Evolutionary conservation across 768 basidiomycete genomes (phyloP).

Genomic region (Tephrocybe sp.): DNA sequence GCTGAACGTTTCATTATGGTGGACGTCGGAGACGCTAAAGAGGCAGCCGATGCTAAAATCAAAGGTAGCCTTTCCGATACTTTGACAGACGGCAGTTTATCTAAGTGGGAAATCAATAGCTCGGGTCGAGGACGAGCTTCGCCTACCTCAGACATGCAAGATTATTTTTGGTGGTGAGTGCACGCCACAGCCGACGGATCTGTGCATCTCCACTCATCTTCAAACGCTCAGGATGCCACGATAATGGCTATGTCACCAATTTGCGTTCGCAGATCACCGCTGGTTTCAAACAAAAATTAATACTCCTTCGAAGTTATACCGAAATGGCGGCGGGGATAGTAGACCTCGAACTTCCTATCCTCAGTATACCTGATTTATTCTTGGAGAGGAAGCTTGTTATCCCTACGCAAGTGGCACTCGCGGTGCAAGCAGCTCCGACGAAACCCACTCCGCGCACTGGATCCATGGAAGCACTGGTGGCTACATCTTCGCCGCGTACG

Average conservation of each 20-base stretch:
- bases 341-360: constrained; percentile 51
- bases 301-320: constrained; percentile 60
- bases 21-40: constrained; percentile 69
- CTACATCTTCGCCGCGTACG: constrained; percentile 6
- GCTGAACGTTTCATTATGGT: constrained; percentile 65
- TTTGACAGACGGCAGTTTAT: not conserved
- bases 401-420: constrained; percentile 14
- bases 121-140: constrained; percentile 59
- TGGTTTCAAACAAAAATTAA: constrained; percentile 61
- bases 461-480: constrained; percentile 1
- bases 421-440: not conserved
- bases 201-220: not conserved
- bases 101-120: constrained; percentile 27
- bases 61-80: constrained; percentile 44
- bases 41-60: constrained; percentile 74
- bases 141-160: constrained; percentile 60
- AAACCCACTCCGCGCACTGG: constrained; percentile 8
- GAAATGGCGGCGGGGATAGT: constrained; percentile 59
- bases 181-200: not conserved
- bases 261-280: constrained; percentile 64
- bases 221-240: constrained; percentile 54
- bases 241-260: constrained; percentile 65
- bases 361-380: constrained; percentile 59
- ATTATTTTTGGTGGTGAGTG: constrained; percentile 63
- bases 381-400: constrained; percentile 49